Evolutionary conservation across 305 asterid genomes (phyloP).

Genomic region (Plantago coronopus): DNA sequence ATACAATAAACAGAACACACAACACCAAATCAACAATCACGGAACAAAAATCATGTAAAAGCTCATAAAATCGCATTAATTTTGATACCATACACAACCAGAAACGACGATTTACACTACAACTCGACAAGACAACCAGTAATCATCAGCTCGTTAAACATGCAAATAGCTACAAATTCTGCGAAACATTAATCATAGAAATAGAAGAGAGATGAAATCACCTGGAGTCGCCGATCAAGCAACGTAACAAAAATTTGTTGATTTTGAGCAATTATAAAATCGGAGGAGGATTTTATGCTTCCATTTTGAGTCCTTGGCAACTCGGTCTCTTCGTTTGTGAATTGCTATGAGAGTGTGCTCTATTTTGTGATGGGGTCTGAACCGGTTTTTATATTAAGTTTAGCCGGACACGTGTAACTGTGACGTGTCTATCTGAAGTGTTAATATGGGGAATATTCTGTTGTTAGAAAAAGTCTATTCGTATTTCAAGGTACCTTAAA

Average conservation of each 20-base stretch:
- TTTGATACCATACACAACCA: constrained; percentile 14
- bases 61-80: neutral
- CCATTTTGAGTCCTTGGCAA: neutral
- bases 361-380: neutral
- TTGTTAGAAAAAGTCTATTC: no score
- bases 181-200: neutral
- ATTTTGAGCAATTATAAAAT: neutral
- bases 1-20: constrained; percentile 23
- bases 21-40: constrained; percentile 13
- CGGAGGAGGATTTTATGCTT: neutral
- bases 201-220: constrained; percentile 20
- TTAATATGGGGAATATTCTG: no score
- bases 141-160: neutral
- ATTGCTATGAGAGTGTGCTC: neutral
- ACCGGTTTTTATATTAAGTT: neutral
- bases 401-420: neutral
- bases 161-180: neutral
- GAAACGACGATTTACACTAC: neutral
- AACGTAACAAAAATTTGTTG: constrained; percentile 8
- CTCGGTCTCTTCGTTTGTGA: no score
- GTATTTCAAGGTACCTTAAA: no score
- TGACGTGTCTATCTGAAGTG: neutral
- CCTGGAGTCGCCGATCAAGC: constrained; percentile 26
- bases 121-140: neutral
- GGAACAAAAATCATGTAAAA: neutral